These are phyloP conservation scores for Phlebiopsis flavidoalba DNA, from an alignment of 768 basidiomycete species.

Conservation along the genomic window DNA sequence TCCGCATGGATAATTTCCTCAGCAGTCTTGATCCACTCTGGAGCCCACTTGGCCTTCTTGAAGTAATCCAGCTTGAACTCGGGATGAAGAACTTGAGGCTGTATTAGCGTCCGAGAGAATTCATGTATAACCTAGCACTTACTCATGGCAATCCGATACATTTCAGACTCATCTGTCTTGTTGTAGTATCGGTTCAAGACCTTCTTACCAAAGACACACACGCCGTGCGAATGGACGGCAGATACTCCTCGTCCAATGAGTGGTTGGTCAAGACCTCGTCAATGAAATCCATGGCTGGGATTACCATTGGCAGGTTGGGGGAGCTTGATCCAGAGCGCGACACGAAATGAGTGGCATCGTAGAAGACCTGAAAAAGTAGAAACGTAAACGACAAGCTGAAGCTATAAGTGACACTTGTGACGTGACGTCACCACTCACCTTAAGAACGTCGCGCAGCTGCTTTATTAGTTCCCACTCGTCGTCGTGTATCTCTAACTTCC, in stretches of 20 bases:
- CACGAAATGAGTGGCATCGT: no score
- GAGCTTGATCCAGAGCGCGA: no score
- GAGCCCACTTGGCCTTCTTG: slow-evolving; percentile 16
- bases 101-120: neutral
- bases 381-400: neutral
- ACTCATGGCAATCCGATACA: slow-evolving; percentile 26
- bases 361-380: neutral
- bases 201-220: no score
- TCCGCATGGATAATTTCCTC: neutral
- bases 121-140: neutral
- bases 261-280: no score
- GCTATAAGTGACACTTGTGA: neutral
- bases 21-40: slow-evolving; percentile 24
- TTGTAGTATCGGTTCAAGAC: no score
- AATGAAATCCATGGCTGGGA: no score
- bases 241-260: no score
- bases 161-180: no score
- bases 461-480: slow-evolving; percentile 30
- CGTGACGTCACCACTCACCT: slow-evolving; percentile 13
- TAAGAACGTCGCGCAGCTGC: slow-evolving; percentile 25
- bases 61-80: slow-evolving; percentile 24
- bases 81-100: slow-evolving; percentile 26
- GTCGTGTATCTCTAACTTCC: slow-evolving; percentile 17
- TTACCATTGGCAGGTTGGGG: no score
- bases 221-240: no score